Evolutionary conservation across 1,139 yeast species (phyloP).

Genomic region (Diutina scorzettiae): DNA sequence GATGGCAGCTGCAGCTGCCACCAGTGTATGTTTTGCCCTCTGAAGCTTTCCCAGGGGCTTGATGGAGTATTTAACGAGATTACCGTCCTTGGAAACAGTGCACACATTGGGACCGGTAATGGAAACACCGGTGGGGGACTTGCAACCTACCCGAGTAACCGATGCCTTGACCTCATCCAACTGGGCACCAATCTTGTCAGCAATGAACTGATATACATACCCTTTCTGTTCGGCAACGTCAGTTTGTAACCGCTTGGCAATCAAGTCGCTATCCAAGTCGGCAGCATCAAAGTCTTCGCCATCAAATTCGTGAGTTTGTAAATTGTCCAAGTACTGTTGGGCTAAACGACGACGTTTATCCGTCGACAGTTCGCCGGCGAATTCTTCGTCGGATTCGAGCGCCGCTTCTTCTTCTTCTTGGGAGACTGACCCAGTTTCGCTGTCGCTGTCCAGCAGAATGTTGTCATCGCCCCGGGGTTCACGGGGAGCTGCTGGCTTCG

Average conservation of each 20-base stretch:
- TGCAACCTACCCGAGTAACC: conserved; percentile 48
- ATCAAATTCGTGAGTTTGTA: conserved; percentile 42
- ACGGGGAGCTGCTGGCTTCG: background rate
- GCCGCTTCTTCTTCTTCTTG: background rate
- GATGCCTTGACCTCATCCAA: conserved; percentile 25
- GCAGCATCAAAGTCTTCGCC: conserved; percentile 34
- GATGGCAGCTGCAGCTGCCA: background rate
- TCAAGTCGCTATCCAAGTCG: conserved; percentile 74
- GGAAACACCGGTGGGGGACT: conserved; percentile 42
- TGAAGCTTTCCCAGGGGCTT: conserved; percentile 31
- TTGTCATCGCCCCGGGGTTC: background rate
- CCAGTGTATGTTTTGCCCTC: conserved; percentile 40
- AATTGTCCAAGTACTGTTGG: conserved; percentile 76
- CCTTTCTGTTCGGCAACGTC: conserved; percentile 92
- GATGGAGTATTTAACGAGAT: conserved; percentile 63
- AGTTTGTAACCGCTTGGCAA: conserved; percentile 65
- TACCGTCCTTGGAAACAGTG: conserved; percentile 76
- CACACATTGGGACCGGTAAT: conserved; percentile 51
- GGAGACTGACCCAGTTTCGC: background rate
- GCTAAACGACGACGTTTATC: conserved; percentile 93
- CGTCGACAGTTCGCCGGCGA: conserved; percentile 69
- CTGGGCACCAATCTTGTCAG: conserved; percentile 32
- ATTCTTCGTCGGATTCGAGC: conserved; percentile 41
- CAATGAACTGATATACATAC: conserved; percentile 58
- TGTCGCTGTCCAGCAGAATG: conserved; percentile 4